Base-by-base conservation (phyloP, 352 stramenopile species). In the Pseudoperonospora humuli region DNA sequence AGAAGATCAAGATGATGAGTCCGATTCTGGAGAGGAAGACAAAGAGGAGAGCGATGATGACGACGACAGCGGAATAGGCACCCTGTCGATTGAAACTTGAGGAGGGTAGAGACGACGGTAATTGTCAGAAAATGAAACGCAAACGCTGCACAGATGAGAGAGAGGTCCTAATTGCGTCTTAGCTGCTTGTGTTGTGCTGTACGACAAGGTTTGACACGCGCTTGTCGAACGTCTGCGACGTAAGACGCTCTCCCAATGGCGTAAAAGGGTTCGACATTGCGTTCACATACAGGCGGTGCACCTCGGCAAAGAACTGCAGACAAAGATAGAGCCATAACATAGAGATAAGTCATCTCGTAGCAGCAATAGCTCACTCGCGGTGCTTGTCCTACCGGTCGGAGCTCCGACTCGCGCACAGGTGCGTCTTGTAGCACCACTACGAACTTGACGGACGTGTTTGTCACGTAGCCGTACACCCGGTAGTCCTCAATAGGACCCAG, bases 201-300 rank as follows among this genome's bases (percentile, higher is more conserved):
- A 78, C 57, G 32, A 90, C 76, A 44, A 91, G 75, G 39, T 67
- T 77, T 10, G 68, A 78, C 34, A 93, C 69, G 36, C 75, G 80
- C 39, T 82, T 88, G 40, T 93, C 76, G 36, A 93, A 93, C 7
- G 53, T 73, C 38, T 71, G 69, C 13, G 78, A 93, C 35, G 64
- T 80, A 57, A 91, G 83, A 11, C 78, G 75, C 57, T 93, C 78
- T 45, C 79, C 78, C 17, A 91, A 74, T 13, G 69, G 50, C n/a
- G 78, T 75, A 35, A 93, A 91, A 43, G 78, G 81, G 37, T 93
- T 93, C 13, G 81, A 90, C 50, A 93, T 70, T 51, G 67, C 75
- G 57, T 93, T 91, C 48, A 93, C 76, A 41, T 93, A 93, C 49
- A 90, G 54, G 21, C 85, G 87, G 57, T 93, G 81, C 19, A 93